Evolutionary conservation across 2,329 filamentous ascomycete genomes (phyloP), one percentile per base, ranked within the genome.

Genomic region (Basipetospora sp.): DNA sequence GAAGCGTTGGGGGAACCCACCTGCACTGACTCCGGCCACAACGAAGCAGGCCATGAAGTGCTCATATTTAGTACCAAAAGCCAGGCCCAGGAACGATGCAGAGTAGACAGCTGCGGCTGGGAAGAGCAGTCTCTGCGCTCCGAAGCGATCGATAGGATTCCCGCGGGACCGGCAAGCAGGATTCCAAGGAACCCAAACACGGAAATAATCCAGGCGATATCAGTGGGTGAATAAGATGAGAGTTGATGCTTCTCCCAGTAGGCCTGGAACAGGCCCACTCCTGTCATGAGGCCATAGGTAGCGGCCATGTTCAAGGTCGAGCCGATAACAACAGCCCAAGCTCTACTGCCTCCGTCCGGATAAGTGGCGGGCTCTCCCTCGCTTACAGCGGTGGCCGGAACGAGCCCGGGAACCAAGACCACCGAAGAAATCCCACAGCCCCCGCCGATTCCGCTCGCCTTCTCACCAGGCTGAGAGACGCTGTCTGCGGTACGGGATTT

Each of bases 151-250:
- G 51, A 92, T 25, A 90, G 55, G 1, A 84, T 82, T 0, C 85
- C 85, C 34, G 87, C 77, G 48, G 87, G 80, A 8, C 90, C 72
- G 19, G 84, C 83, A 28, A 81, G 75, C 49, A 88, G 82, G 54
- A 90, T 88, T 32, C 80, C 71, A 30, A 88, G 62, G 50, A 90
- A 92, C 18, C 83, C 65, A 52, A 86, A 88, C 36, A 90, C 60
- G 47, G 78, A 77, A 48, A 88, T 86, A 44, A 93, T 83, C 85
- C 85, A 93, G 14, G 81, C 81, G 35, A 86, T 77, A 36, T 71
- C 66, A 3, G 75, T 76, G 8, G 77, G 66, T 36, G 60, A 70
- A 53, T 85, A 77, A 15, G 67, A 58, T 14, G 60, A 62, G 14
- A 93, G 67, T 49, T 90, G 82, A 51, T 92, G 64, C 15, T 65